Evolutionary conservation across 331 rosid species (phyloP), one percentile per base, ranked within the genome.

Genomic region (Malus hybrid): DNA sequence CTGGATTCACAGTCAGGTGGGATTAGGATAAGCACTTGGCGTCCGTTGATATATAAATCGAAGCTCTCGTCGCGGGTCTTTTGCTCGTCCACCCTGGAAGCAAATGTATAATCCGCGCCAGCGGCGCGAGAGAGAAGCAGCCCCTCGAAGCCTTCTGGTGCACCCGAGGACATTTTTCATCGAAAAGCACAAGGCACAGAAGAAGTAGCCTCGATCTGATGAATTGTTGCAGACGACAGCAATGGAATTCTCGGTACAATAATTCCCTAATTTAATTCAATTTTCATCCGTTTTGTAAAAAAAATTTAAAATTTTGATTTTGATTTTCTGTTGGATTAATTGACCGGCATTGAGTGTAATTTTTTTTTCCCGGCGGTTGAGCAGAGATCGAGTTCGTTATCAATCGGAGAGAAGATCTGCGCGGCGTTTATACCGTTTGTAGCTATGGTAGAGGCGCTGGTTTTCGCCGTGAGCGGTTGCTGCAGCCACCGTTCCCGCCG

Each of bases 351-450:
- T 62, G 31, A 5, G 15, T 10, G 54, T 32, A 31, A 20, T 22
- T 44, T 20, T 29, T 9, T 18, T 3, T 29, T 19, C 16, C 6
- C 19, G 54, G 72, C 6, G 14, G 16, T 56, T 36, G 32, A 39
- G 28, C 84, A 90, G 92, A 81, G 81, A 18, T 80, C 87, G 73
- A 74, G 78, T 34, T 88, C 87, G 27, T 72, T 71, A 79, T 67
- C 84, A 28, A 2, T 85, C 2, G 84, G 90, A 9, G 92, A 87
- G 65, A 76, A 79, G 62, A 29, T 88, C 70, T 88, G 88, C 28
- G 80, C 11, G 20, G 93, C 85, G 69, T 84, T 81, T 80, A 72
- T 79, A 76, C 93, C 98, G 28, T 24, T 69, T 4, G 11, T 88
- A 32, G 89, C 81, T 2, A 65, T 81, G 1, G 34, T 89, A 11